These are phyloP conservation scores for Mycena albidolilacea DNA, from an alignment of 768 basidiomycete species.

Conservation along the genomic window DNA sequence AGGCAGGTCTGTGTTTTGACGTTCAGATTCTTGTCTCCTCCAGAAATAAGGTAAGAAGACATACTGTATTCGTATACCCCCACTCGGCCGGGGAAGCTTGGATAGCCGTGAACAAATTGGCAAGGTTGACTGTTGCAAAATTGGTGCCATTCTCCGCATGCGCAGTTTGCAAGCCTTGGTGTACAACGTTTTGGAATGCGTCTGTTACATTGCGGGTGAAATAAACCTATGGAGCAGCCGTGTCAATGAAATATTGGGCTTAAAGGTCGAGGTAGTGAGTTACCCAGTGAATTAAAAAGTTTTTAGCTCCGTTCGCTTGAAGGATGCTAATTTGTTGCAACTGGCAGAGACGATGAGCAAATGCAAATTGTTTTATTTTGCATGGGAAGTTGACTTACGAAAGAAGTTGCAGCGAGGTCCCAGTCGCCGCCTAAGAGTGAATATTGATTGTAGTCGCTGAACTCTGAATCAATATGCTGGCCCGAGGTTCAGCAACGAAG, in stretches of 20 bases:
- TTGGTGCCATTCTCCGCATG: constrained; percentile 41
- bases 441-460: constrained; percentile 35
- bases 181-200: constrained; percentile 36
- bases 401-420: constrained; percentile 31
- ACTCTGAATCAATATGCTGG: not conserved
- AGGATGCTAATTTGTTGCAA: constrained; percentile 36
- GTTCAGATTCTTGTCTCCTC: not conserved
- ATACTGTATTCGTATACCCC: constrained; percentile 38
- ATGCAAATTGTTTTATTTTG: not conserved
- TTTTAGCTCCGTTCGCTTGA: constrained; percentile 40
- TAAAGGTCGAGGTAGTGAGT: not conserved
- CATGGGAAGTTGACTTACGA: constrained; percentile 19
- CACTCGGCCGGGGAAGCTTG: constrained; percentile 20
- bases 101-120: constrained; percentile 34
- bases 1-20: constrained; percentile 36
- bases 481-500: not conserved
- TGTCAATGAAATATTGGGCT: not conserved
- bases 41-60: not conserved
- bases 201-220: constrained; percentile 30
- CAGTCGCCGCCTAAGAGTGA: constrained; percentile 36
- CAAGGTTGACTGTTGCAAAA: constrained; percentile 39
- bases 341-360: constrained; percentile 13
- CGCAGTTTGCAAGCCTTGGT: constrained; percentile 33
- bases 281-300: constrained; percentile 41
- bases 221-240: constrained; percentile 24